phyloP scores from a whole-genome alignment of 169 alveolate genomes.

The Babesia bovis region DNA sequence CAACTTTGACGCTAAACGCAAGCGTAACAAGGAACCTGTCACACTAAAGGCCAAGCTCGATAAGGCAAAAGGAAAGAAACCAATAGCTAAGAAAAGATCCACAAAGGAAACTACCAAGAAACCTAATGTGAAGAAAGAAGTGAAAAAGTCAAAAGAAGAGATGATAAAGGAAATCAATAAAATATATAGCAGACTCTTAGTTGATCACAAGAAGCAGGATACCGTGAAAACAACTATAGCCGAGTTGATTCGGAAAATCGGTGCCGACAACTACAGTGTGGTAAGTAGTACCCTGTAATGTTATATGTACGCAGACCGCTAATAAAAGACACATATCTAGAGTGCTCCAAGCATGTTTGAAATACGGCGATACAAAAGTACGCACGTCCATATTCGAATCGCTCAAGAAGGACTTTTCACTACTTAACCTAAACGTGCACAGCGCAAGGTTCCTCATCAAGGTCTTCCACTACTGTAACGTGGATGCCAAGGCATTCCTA shows the following conservation, averaged over 20 bases:
- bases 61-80: background rate
- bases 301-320: conserved; percentile 7
- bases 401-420: conserved; percentile 33
- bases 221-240: conserved; percentile 25
- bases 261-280: conserved; percentile 23
- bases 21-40: background rate
- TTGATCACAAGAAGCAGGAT: conserved; percentile 41
- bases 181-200: conserved; percentile 37
- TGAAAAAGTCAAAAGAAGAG: conserved; percentile 45
- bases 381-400: conserved; percentile 27
- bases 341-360: conserved; percentile 65
- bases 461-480: conserved; percentile 59
- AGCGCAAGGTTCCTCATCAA: conserved; percentile 55
- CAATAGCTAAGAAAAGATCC: background rate
- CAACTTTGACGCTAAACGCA: background rate
- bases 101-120: background rate
- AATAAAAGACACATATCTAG: conserved; percentile 58
- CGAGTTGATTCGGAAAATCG: conserved; percentile 17
- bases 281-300: conserved; percentile 13
- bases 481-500: conserved; percentile 50
- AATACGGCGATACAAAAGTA: conserved; percentile 51
- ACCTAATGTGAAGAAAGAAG: conserved; percentile 13
- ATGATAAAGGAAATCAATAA: conserved; percentile 45
- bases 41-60: background rate
- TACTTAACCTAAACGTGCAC: conserved; percentile 43